Base-by-base conservation (phyloP, 495 filamentous ascomycete species). In the Ramalina intermedia region DNA sequence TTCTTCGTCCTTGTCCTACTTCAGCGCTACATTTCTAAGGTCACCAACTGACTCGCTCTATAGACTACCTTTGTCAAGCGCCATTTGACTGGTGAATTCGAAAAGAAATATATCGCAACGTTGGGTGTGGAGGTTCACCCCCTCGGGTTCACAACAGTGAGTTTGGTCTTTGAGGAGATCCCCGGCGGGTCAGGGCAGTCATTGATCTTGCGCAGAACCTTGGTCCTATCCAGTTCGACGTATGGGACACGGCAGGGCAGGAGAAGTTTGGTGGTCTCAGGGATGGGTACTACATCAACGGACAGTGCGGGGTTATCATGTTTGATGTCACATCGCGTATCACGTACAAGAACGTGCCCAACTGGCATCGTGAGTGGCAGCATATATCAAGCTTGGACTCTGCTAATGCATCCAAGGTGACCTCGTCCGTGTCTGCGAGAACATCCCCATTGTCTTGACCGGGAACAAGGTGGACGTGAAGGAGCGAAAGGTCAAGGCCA, bases 391-490 rank as follows among this genome's bases (percentile, higher is more conserved):
- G 2, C 13, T 33, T 11, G 16, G 13, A 16, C 37, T 40, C 39
- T 27, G 48, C 37, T 49, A 38, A 63, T 26, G 8, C 43, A n/a
- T 42, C 37, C n/a, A 48, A 96, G 89, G 89, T 76, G 93, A 99
- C 59, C 81, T 99, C 59, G 90, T 96, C 73, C 93, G 93, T 67
- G 93, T 99, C 61, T 99, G 93, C 76, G 93, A 99, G 79, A 94
- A 94, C 72, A 90, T 99, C 66, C 93, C 93, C 56, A 96, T 99
- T 65, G 93, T 96, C 57, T 83, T 99, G 49, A 82, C 77, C 67
- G 93, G 93, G 69, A 99, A 99, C 83, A 99, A 99, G 79, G 93
- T 99, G 68, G 93, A 99, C 60, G 93, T 99, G 54, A 99, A 99
- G 82, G 93, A 98, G 80, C 85, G 93, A 67, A 99, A 99, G 73